phyloP scores from a whole-genome alignment of 2,329 filamentous ascomycete genomes.

The Trichoderma breve region DNA sequence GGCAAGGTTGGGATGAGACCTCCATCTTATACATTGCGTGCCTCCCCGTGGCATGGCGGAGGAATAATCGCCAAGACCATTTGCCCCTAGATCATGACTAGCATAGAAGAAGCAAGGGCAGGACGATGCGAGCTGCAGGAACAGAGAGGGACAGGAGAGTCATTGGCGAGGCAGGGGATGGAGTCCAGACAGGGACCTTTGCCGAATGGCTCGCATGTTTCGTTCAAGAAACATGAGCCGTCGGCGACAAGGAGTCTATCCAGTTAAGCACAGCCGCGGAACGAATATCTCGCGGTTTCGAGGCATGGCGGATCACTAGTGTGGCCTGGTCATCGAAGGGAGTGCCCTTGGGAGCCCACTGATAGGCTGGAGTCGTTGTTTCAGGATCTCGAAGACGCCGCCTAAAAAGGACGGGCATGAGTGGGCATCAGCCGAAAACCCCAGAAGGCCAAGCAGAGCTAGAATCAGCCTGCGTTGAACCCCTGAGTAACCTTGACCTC shows the following conservation, averaged over 20 bases:
- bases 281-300: constrained; percentile 19
- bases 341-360: constrained; percentile 9
- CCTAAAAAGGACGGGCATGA: constrained; percentile 5
- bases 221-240: constrained; percentile 4
- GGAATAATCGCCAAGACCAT: neutral
- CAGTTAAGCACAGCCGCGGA: constrained; percentile 18
- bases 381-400: constrained; percentile 19
- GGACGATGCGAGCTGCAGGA: constrained; percentile 19
- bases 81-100: constrained; percentile 15
- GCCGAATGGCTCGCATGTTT: constrained; percentile 21
- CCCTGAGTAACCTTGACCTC: constrained; percentile 18
- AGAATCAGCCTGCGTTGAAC: neutral
- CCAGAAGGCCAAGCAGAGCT: constrained; percentile 9
- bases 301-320: constrained; percentile 17
- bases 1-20: constrained; percentile 17
- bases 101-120: constrained; percentile 14
- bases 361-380: constrained; percentile 22
- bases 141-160: constrained; percentile 12
- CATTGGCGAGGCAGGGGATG: constrained; percentile 21
- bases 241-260: constrained; percentile 9
- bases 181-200: constrained; percentile 7
- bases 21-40: constrained; percentile 19
- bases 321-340: constrained; percentile 18
- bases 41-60: constrained; percentile 10
- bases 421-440: constrained; percentile 13